A percentile compares a stretch with the other conserved stretches of the same genome.
These are phyloP conservation scores for Scutellaria galericulata DNA, from an alignment of 257 asterid species.

Conservation along the genomic window DNA sequence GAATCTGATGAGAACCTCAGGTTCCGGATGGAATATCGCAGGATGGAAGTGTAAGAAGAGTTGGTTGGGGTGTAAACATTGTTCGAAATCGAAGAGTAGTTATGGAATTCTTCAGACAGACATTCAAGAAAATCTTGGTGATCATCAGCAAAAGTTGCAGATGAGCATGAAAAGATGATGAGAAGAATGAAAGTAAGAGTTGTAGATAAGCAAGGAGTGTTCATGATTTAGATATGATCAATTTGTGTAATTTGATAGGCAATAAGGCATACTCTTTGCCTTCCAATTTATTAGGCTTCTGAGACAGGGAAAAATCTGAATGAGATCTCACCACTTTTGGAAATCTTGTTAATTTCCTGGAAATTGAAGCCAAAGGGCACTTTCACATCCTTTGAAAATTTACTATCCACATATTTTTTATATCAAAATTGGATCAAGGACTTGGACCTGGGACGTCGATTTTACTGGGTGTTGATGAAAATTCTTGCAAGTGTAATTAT, in stretches of 20 bases:
- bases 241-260: background rate
- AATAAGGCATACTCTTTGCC: background rate
- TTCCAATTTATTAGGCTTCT: too few relatives aligned
- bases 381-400: too few relatives aligned
- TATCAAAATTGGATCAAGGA: too few relatives aligned
- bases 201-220: background rate
- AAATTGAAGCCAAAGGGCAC: too few relatives aligned
- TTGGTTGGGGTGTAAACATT: slow-evolving; percentile 1
- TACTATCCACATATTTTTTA: too few relatives aligned
- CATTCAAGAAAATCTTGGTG: background rate
- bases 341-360: too few relatives aligned
- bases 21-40: background rate
- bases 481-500: too few relatives aligned
- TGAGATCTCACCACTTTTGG: too few relatives aligned
- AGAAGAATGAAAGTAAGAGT: background rate
- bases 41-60: slow-evolving; percentile 1
- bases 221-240: background rate
- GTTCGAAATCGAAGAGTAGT: background rate
- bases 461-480: too few relatives aligned
- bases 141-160: background rate
- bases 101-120: background rate
- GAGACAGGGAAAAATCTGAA: background rate
- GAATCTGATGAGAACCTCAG: background rate
- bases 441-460: too few relatives aligned
- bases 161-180: background rate